A percentile compares a stretch with the other conserved stretches of the same genome.
These are phyloP conservation scores for Verticillium longisporum DNA, from an alignment of 2,329 filamentous ascomycete genomes.

Conservation along the genomic window DNA sequence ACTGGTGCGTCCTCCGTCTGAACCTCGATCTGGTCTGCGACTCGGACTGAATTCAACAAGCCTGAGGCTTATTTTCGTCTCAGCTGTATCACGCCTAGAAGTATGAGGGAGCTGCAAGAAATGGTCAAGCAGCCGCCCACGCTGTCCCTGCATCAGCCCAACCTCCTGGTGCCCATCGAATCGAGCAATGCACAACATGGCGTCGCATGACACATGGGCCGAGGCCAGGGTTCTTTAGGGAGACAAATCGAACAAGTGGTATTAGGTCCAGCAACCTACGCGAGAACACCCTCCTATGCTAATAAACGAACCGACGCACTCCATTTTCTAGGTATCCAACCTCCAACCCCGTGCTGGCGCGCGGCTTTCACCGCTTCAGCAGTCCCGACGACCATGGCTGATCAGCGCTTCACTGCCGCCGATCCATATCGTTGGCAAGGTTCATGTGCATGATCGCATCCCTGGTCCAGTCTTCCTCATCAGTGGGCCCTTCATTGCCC, in stretches of 20 bases:
- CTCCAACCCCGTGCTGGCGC: not conserved
- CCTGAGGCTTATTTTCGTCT: too few relatives aligned
- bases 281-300: not conserved
- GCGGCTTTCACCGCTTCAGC: not conserved
- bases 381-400: not conserved
- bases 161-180: not conserved
- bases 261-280: not conserved
- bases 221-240: not conserved
- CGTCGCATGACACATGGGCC: not conserved
- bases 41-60: too few relatives aligned
- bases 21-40: too few relatives aligned
- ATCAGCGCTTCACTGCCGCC: conserved; percentile 1
- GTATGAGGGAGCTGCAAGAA: too few relatives aligned
- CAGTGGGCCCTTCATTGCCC: conserved; percentile 16
- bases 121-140: too few relatives aligned
- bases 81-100: too few relatives aligned
- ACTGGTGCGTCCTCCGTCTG: too few relatives aligned
- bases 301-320: not conserved
- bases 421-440: conserved; percentile 36
- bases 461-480: conserved; percentile 53
- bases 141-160: too few relatives aligned
- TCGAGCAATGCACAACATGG: not conserved
- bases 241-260: not conserved
- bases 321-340: not conserved
- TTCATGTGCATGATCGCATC: conserved; percentile 67